phyloP scores from a whole-genome alignment of 257 asterid genomes.

The Mentha longifolia region DNA sequence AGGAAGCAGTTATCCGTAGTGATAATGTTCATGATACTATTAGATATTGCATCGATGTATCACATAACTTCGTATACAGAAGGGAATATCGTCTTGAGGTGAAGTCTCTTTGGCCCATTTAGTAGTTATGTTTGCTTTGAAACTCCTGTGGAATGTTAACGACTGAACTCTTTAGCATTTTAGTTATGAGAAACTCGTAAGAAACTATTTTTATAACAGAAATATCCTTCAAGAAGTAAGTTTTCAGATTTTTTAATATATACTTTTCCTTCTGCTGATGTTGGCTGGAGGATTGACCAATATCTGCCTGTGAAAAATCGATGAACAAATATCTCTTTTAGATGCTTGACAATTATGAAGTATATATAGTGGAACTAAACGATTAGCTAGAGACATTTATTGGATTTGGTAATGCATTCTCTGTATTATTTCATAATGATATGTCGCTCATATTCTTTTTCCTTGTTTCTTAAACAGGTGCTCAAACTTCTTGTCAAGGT shows the following conservation, averaged over 20 bases:
- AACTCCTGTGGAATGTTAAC: constrained; percentile 5
- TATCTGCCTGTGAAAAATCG: not conserved
- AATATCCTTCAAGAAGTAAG: not conserved
- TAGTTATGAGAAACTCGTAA: constrained; percentile 6
- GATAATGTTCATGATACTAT: constrained; percentile 79
- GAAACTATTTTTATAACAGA: not conserved
- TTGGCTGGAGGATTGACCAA: not conserved
- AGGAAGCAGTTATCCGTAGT: constrained; percentile 77
- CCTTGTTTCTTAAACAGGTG: constrained; percentile 45
- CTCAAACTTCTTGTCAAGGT: constrained; percentile 83
- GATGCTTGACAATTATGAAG: not conserved
- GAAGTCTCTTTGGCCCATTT: constrained; percentile 27
- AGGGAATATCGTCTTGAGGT: constrained; percentile 96
- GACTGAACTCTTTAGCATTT: not conserved
- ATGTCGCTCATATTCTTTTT: not conserved
- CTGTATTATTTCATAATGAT: not conserved
- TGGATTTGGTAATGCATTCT: constrained; percentile 7
- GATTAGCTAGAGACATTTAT: constrained; percentile 3
- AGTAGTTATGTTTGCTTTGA: not conserved
- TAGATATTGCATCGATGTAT: constrained; percentile 76
- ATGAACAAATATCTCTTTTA: not conserved
- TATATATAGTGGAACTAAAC: not conserved
- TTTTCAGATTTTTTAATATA: not conserved
- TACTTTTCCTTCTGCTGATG: not conserved
- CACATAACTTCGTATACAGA: constrained; percentile 75